Base-by-base conservation (phyloP, 177 flowering plant species). In the Vitis hybrid region DNA sequence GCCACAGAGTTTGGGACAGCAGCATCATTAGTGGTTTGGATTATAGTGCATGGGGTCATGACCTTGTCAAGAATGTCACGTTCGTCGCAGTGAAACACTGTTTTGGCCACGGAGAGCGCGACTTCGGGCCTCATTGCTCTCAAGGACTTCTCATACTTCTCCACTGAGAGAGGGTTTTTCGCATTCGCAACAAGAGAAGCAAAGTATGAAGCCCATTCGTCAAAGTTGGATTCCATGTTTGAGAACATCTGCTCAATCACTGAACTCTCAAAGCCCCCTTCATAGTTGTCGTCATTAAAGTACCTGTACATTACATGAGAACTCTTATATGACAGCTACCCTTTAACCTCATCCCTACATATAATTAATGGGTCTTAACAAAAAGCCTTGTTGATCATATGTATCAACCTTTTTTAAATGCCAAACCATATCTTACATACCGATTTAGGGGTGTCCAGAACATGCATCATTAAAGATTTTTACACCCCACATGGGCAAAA, bases 231-330 rank as follows among this genome's bases (percentile, higher is more conserved):
- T 55, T 86, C 87, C n/a, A 94, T 86, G 81, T 68, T 80, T 33
- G 78, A 39, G 55, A 94, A 61, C 39, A 94, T 66, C 11, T 80
- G 62, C 2, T 92, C 92, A 7, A 94, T 55, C 0, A 74, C 81
- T 60, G 86, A 55, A 7, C 7, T 65, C 48, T 83, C 86, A 14
- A 92, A 86, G 4, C 98, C 98, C 19, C 98, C 98, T 76, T 87
- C 85, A 59, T 94, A 94, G 64, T 77, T 92, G 51, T 86, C 90
- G 0, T 73, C 2, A 59, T 94, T 92, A 18, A 90, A 29, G 74
- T 86, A 94, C 87, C 98, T 94, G 60, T 15, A 33, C 1, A 31
- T 6, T 39, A 39, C 48, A 39, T 39, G 48, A 39, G 8, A 39
- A 39, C 48, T 39, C 48, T 39, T 39, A 39, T 39, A 39, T 39